phyloP scores from a whole-genome alignment of 108 stramenopile genomes.

The Conticribra guillardii region DNA sequence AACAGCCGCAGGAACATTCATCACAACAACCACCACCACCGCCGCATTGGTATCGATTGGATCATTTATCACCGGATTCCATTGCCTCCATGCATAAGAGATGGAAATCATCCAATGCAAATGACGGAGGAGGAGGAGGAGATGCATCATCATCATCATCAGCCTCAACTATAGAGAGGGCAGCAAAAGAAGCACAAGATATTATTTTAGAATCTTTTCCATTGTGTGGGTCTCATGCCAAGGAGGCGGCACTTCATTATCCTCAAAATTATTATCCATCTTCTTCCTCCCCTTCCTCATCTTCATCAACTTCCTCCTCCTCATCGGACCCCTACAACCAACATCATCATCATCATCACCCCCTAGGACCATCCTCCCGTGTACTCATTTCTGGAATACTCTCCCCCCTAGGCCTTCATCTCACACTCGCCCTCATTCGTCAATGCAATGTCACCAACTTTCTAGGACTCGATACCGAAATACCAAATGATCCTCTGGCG shows the following conservation, averaged over 20 bases:
- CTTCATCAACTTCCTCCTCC: no score
- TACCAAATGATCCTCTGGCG: slow-evolving; percentile 69
- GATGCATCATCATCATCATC: not conserved
- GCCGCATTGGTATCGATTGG: slow-evolving; percentile 16
- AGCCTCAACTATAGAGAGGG: not conserved
- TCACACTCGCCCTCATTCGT: slow-evolving; percentile 62
- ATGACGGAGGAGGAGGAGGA: not conserved
- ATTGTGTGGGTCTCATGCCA: slow-evolving; percentile 44
- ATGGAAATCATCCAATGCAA: no score
- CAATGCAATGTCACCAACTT: slow-evolving; percentile 71
- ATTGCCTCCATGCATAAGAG: slow-evolving; percentile 1
- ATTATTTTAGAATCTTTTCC: not conserved
- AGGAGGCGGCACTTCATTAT: slow-evolving; percentile 23
- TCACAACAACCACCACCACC: not conserved
- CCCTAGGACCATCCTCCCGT: slow-evolving; percentile 38
- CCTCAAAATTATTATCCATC: slow-evolving; percentile 38
- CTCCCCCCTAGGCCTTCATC: slow-evolving; percentile 59
- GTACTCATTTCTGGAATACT: slow-evolving; percentile 83
- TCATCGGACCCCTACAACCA: no score
- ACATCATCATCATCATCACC: no score
- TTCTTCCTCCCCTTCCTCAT: not conserved
- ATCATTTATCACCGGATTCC: slow-evolving; percentile 8
- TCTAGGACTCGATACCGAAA: slow-evolving; percentile 66
- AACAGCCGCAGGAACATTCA: no score
- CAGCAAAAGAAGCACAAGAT: not conserved